Evolutionary conservation across 208 protist genomes (phyloP).

Genomic region (Trypanosoma rangeli): DNA sequence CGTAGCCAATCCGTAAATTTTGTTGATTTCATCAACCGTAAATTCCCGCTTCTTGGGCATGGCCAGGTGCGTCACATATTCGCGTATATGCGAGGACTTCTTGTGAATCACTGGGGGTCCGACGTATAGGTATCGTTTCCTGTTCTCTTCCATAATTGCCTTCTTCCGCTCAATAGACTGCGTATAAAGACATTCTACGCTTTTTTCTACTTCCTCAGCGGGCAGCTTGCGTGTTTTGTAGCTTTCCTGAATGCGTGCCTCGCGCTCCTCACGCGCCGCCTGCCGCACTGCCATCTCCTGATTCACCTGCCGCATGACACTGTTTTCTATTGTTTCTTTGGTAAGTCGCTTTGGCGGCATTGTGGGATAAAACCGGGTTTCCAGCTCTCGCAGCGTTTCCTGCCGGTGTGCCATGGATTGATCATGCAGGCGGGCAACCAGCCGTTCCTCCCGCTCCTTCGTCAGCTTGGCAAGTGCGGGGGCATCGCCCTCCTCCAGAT

Average conservation of each 20-base stretch:
- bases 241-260: constrained; percentile 24
- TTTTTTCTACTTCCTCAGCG: constrained; percentile 39
- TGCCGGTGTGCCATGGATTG: constrained; percentile 50
- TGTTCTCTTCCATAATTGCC: constrained; percentile 61
- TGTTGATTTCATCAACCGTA: constrained; percentile 81
- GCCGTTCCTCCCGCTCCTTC: constrained; percentile 45
- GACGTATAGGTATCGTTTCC: constrained; percentile 59
- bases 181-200: constrained; percentile 69
- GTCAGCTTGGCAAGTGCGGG: constrained; percentile 25
- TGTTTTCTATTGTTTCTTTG: constrained; percentile 58
- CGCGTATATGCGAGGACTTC: constrained; percentile 52
- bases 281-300: constrained; percentile 58
- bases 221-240: constrained; percentile 26
- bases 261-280: constrained; percentile 33
- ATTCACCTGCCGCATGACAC: constrained; percentile 77
- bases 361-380: constrained; percentile 76
- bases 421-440: constrained; percentile 76
- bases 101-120: constrained; percentile 42
- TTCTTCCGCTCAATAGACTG: constrained; percentile 57
- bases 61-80: constrained; percentile 63
- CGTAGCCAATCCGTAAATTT: constrained; percentile 65
- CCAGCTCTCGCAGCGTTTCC: constrained; percentile 49
- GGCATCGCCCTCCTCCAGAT: not conserved
- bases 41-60: constrained; percentile 81
- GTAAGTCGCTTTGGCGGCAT: constrained; percentile 40